Base-by-base conservation (phyloP, 768 basidiomycete genomes). In the Steccherinum ochraceum region DNA sequence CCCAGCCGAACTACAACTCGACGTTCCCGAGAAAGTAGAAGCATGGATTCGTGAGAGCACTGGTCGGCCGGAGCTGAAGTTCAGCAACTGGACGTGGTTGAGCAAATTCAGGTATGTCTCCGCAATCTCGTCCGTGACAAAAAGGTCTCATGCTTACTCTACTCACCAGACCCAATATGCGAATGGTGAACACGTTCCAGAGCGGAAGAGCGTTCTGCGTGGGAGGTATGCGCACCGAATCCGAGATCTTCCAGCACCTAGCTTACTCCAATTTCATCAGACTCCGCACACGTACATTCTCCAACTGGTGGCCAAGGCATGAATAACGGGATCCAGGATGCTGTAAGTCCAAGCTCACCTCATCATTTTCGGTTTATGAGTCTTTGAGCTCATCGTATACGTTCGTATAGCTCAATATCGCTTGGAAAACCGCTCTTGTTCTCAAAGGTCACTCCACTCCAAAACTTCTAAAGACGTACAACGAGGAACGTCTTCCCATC, bases 361-460 rank as follows among this genome's bases (percentile, higher is more conserved):
- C n/a, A n/a, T n/a, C n/a, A n/a, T n/a, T n/a, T n/a, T n/a, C n/a
- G n/a, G n/a, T 35, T 41, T 20, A 11, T 16, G 41, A 13, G 10
- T n/a, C 20, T 44, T 5, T 11, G 18, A 5, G 35, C 24, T 5
- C 11, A 27, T 44, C 19, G n/a, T 42, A 39, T 16, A 3, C 5
- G 11, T 40, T 13, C 23, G 23, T 5, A 3, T 50, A 65, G 62
- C 57, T 64, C 48, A 67, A 67, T 46, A 53, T 68, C 23, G 58
- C 56, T 2, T 66, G 64, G 66, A 66, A 66, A 49, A 55, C 66
- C 11, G 61, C 66, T 4, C 57, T 67, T 42, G 65, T 58, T 11
- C 51, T 57, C 48, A 64, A 63, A 30, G 59, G 60, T 13, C 51
- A 58, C 16, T 61, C 65, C 1, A 19, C 56, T 0, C 55, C 63